Base-by-base conservation (phyloP, 129 eudicot species). In the Ambrosia artemisiifolia region DNA sequence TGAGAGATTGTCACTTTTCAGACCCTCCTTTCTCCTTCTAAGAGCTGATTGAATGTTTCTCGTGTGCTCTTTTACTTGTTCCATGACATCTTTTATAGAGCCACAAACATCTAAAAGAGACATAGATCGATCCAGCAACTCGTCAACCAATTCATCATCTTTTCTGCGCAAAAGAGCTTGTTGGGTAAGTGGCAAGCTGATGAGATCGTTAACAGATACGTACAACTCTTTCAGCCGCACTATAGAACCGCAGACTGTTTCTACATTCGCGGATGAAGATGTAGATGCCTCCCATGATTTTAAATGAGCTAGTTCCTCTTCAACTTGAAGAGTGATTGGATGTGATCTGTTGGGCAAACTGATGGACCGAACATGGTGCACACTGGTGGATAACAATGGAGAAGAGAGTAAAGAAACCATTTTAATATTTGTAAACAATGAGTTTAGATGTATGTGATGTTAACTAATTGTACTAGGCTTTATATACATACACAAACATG, bases 261-360 rank as follows among this genome's bases (percentile, higher is more conserved):
- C 74, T 28, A 13, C n/a, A 14, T 43, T 61, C 28, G 54, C n/a
- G 2, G 7, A 3, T 11, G 75, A 79, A 36, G 72, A 40, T 1
- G 43, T 20, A n/a, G 65, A 57, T 7, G 49, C 12, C 50, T 47
- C 73, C 11, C 42, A 7, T 11, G 71, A 42, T 75, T 46, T 79
- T 61, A 79, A 64, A 20, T 49, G 3, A 9, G 55, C 28, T 2
- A 78, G 61, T 55, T 83, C 79, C 55, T 71, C 67, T 59, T 83
- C 81, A 24, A 83, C 71, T 51, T 51, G 56, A 62, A 79, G 66
- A 56, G 68, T 83, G 51, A 60, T 74, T 6, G 83, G 83, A 57
- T 78, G 83, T 65, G 81, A 75, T 47, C 54, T 20, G 18, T 54
- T 62, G 40, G 87, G 87, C 73, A 79, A 79, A 65, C 87, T 83